phyloP scores from a whole-genome alignment of 2,329 filamentous ascomycete species.

The Hypoxylon sp. region DNA sequence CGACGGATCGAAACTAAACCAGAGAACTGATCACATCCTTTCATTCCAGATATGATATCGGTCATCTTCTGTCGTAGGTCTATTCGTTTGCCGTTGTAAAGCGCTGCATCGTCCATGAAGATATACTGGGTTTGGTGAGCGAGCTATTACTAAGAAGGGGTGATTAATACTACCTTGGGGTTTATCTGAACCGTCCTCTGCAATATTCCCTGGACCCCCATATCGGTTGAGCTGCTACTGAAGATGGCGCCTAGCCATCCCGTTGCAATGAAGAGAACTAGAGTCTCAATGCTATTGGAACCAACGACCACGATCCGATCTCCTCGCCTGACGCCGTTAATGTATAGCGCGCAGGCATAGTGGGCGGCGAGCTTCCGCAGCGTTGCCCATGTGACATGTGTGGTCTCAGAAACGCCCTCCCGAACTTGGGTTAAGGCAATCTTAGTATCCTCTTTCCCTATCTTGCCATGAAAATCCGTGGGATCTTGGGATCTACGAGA shows the following conservation, averaged over 20 bases:
- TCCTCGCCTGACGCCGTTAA: slow-evolving; percentile 75
- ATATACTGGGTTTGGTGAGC: slow-evolving; percentile 66
- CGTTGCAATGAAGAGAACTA: slow-evolving; percentile 78
- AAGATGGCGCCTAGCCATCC: slow-evolving; percentile 82
- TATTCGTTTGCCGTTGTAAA: slow-evolving; percentile 83
- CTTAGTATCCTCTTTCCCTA: slow-evolving; percentile 78
- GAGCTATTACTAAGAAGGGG: not conserved
- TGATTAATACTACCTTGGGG: slow-evolving; percentile 67
- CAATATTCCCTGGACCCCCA: slow-evolving; percentile 83
- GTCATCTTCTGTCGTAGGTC: slow-evolving; percentile 81
- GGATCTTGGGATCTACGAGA: slow-evolving; percentile 60
- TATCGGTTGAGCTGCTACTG: slow-evolving; percentile 83
- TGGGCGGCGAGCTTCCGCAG: slow-evolving; percentile 71
- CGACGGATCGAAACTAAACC: slow-evolving; percentile 76
- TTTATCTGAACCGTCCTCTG: slow-evolving; percentile 82
- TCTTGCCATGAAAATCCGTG: slow-evolving; percentile 63
- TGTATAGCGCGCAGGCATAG: slow-evolving; percentile 76
- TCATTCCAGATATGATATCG: slow-evolving; percentile 75
- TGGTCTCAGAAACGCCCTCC: slow-evolving; percentile 72
- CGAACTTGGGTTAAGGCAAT: slow-evolving; percentile 80
- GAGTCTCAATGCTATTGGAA: slow-evolving; percentile 81
- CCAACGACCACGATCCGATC: slow-evolving; percentile 83
- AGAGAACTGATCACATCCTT: slow-evolving; percentile 70
- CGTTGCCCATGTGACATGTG: slow-evolving; percentile 76
- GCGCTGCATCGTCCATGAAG: slow-evolving; percentile 85